Evolutionary conservation across 176 grass and related monocot species (phyloP), one percentile per base, ranked within the genome.

Genomic region (Themeda triandra): DNA sequence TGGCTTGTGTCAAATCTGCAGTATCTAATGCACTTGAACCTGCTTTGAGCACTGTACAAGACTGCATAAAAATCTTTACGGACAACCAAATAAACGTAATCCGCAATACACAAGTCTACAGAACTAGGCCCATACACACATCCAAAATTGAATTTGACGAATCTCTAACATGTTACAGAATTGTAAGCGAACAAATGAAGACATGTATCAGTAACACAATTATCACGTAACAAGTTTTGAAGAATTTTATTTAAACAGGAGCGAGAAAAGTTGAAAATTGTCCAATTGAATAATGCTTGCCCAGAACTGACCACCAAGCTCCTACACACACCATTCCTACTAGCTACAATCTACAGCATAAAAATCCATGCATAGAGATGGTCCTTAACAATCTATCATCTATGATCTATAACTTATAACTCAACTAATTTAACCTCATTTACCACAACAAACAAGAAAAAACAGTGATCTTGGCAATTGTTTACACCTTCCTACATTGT

Each of bases 321-420:
- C 49, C 44, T 74, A 83, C 31, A 27, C 19, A 39, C n/a, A 53
- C 30, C 69, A 63, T 42, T 80, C 31, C 70, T 54, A 84, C 67
- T 40, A 84, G 14, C 69, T 54, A 91, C 37, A 87, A 76, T 80
- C 69, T 87, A 91, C 80, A 86, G 24, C 75, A 80, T 70, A 48
- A 84, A 48, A 75, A 70, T 76, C 41, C 14, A 77, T 25, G 30
- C 3, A 44, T 76, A 74, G 69, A 35, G 11, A 28, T 35, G 27
- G 27, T 33, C 78, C 33, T 82, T 27, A 27, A 13, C 70, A 73
- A 49, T 7, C 40, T 68, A 63, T 75, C 68, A 30, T 87, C 76
- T 91, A 87, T 63, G 74, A 10, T 32, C 28, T 80, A 75, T 82
- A 86, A 66, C 41, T 28, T 84, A 84, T 66, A 80, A 63, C 17